Percentiles rank a stretch among this genome's conserved stretches.
phyloP scores from a whole-genome alignment of 2,329 filamentous ascomycete genomes.

The Penicillium hesseltinei region DNA sequence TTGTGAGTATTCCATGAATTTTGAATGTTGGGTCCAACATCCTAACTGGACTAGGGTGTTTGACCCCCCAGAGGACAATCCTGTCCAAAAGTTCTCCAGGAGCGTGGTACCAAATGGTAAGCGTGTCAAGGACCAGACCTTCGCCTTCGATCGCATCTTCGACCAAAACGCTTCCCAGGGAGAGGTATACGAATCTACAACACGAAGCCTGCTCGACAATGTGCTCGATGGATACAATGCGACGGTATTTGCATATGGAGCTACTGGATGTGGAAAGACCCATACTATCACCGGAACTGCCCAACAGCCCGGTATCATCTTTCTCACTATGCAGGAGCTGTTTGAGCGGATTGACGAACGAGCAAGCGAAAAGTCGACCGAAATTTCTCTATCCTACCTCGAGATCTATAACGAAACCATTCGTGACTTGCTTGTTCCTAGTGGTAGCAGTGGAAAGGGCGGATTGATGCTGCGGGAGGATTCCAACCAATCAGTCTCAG shows the following conservation, averaged over 20 bases:
- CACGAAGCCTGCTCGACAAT: conserved; percentile 83
- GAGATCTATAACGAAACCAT: conserved; percentile 99
- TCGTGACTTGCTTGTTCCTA: conserved; percentile 85
- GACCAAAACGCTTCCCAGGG: conserved; percentile 90
- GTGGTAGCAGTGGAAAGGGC: conserved; percentile 75
- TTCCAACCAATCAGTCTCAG: conserved; percentile 86
- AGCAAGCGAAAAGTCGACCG: conserved; percentile 80
- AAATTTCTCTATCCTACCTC: conserved; percentile 88
- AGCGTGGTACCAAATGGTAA: conserved; percentile 81
- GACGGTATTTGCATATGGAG: conserved; percentile 96
- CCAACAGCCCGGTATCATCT: conserved; percentile 95
- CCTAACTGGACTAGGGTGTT: conserved; percentile 66
- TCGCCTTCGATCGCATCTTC: conserved; percentile 94
- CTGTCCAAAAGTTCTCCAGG: conserved; percentile 81
- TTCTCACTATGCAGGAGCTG: conserved; percentile 97
- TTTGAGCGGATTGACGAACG: conserved; percentile 94
- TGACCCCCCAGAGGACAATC: conserved; percentile 92
- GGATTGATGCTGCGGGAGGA: conserved; percentile 93
- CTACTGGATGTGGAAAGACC: conserved; percentile 96
- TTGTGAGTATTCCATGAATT: conserved; percentile 62
- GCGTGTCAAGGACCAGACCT: conserved; percentile 94
- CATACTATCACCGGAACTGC: conserved; percentile 94
- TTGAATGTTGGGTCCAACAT: conserved; percentile 8
- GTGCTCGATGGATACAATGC: conserved; percentile 98
- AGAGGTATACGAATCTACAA: conserved; percentile 94